Conservation (phyloP, 148 eudicot genomes). For the Vaccinium myrtillus region DNA sequence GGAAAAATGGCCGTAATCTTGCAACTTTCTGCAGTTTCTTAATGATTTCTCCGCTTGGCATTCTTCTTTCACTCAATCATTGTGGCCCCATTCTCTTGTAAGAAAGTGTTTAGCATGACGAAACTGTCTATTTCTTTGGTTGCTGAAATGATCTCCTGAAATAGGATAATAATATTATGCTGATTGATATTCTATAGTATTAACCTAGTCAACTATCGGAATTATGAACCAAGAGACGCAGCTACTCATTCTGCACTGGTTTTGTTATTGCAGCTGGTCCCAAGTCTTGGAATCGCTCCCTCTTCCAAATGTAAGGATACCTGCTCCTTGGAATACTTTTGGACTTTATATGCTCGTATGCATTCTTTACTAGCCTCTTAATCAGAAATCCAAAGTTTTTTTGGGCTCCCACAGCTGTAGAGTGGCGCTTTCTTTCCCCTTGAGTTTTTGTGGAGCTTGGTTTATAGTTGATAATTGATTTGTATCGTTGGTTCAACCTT, state of each 20-base stretch:
- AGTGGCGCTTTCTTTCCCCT: neutral
- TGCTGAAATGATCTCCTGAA: neutral
- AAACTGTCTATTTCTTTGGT: neutral
- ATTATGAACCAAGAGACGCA: neutral
- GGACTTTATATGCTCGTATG: neutral
- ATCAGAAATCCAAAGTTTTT: neutral
- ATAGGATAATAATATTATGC: neutral
- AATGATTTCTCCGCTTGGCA: conserved; percentile 4
- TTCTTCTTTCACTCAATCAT: conserved; percentile 9
- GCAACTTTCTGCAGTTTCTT: conserved; percentile 12
- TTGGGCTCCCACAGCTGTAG: neutral
- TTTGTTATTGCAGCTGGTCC: conserved; percentile 66
- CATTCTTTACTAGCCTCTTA: conserved; percentile 2
- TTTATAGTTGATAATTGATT: neutral
- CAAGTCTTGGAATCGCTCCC: conserved; percentile 84
- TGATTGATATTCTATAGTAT: neutral
- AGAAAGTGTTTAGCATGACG: conserved; percentile 3
- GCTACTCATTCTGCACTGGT: conserved; percentile 12
- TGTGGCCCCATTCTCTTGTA: conserved; percentile 3
- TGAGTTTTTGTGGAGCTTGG: neutral
- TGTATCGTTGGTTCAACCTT: neutral
- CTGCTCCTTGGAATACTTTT: conserved; percentile 2
- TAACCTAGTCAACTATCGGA: neutral
- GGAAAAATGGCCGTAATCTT: neutral
- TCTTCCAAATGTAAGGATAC: conserved; percentile 86